Base-by-base conservation (phyloP, 805 yeast genomes). In the Candida arabinofermentans region DNA sequence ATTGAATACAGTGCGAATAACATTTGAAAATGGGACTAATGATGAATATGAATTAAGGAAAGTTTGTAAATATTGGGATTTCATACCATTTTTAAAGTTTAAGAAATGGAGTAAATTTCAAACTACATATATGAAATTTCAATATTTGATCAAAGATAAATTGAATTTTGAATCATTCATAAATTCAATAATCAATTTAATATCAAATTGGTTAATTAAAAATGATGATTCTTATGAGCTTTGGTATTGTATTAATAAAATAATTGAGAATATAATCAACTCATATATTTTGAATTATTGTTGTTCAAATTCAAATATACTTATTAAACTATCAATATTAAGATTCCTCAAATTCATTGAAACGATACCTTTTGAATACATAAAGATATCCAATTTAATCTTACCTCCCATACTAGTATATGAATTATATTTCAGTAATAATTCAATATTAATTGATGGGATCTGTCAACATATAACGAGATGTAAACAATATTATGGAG, bases 361-460 rank as follows among this genome's bases (percentile, higher is more conserved):
- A 24, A 37, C 34, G 10, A 31, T 65, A 0, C 63, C 69, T 2
- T 44, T 48, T 27, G 24, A 37, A 2, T 27, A 46, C 1, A 40
- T 66, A 3, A 40, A 41, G 5, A 43, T 61, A 0, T 34, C 52
- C 3, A 53, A 49, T 24, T 40, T 74, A 12, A 58, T 73, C 1
- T 48, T 70, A 0, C 73, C 75, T 0, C 72, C 75, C 0, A 36
- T 66, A 1, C 40, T 75, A 2, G 46, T 65, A 0, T 70, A 71
- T 41, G 46, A 58, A 4, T 48, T 73, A 2, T 49, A 74, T 5
- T 64, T 76, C 30, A 58, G 69, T 3, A 55, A 64, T 14, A 70
- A 72, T 44, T 72, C 83, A 7, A 45, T 71, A 2, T 46, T 74
- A 4, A 56, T 73, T 2, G 73, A 81, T 4, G 70, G 65, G 23